These are phyloP conservation scores for Lanmaoa rubissima DNA, from an alignment of 768 basidiomycete species.

Conservation along the genomic window DNA sequence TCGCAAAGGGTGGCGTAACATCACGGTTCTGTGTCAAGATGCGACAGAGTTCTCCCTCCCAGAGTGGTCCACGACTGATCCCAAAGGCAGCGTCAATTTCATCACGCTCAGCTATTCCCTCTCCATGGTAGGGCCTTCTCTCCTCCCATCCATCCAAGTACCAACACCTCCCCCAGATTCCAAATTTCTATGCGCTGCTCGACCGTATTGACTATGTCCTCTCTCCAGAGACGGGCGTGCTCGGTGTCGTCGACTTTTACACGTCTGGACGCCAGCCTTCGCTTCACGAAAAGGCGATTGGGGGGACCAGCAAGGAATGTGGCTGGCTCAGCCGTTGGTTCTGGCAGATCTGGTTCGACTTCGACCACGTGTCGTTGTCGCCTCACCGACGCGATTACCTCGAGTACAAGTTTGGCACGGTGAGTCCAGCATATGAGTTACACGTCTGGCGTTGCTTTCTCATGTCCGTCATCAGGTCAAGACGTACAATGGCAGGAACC, in stretches of 20 bases:
- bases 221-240: slow-evolving; percentile 53
- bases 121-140: slow-evolving; percentile 43
- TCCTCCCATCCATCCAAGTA: not conserved
- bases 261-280: slow-evolving; percentile 55
- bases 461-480: slow-evolving; percentile 41
- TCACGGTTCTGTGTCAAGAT: slow-evolving; percentile 70
- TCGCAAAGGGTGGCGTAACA: slow-evolving; percentile 69
- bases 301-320: slow-evolving; percentile 57
- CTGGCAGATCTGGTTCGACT: slow-evolving; percentile 73
- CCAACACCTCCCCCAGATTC: slow-evolving; percentile 40
- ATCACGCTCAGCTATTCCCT: slow-evolving; percentile 57
- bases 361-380: slow-evolving; percentile 52
- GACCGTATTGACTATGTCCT: slow-evolving; percentile 68
- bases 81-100: slow-evolving; percentile 54
- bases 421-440: slow-evolving; percentile 27
- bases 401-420: slow-evolving; percentile 77
- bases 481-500: slow-evolving; percentile 70
- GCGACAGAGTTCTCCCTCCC: slow-evolving; percentile 66
- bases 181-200: slow-evolving; percentile 61
- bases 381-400: slow-evolving; percentile 67
- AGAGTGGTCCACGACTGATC: slow-evolving; percentile 49
- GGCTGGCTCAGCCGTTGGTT: slow-evolving; percentile 72
- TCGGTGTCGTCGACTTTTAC: slow-evolving; percentile 76
- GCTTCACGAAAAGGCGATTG: slow-evolving; percentile 59
- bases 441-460: not conserved